These are phyloP conservation scores for Rhododendron griersonianum DNA, from an alignment of 148 eudicot genomes.

Conservation along the genomic window DNA sequence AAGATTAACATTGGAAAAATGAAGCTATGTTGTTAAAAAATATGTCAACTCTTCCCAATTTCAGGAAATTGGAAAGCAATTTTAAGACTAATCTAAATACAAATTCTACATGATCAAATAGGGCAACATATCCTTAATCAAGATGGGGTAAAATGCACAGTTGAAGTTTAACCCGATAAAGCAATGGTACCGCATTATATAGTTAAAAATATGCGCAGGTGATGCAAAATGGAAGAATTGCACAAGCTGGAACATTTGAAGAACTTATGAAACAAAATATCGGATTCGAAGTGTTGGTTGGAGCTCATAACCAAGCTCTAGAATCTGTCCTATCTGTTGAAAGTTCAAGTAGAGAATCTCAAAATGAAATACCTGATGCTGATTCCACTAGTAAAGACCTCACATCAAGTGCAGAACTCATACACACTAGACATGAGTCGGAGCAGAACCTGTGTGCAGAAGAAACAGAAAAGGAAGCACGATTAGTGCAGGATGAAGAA, in stretches of 20 bases:
- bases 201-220: slow-evolving; percentile 42
- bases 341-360: slow-evolving; percentile 43
- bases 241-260: slow-evolving; percentile 84
- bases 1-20: background rate
- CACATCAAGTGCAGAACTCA: slow-evolving; percentile 37
- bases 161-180: background rate
- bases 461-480: slow-evolving; percentile 56
- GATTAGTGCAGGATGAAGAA: slow-evolving; percentile 86
- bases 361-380: slow-evolving; percentile 28
- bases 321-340: slow-evolving; percentile 71
- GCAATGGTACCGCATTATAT: background rate
- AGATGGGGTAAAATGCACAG: background rate
- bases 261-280: slow-evolving; percentile 75
- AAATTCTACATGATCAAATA: background rate
- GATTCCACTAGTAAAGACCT: slow-evolving; percentile 26
- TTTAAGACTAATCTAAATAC: background rate
- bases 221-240: slow-evolving; percentile 85
- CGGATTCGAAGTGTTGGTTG: slow-evolving; percentile 86
- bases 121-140: background rate
- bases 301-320: slow-evolving; percentile 90
- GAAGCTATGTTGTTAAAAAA: background rate
- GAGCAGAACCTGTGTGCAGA: slow-evolving; percentile 55
- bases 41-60: background rate
- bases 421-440: slow-evolving; percentile 43
- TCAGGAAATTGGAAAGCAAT: background rate